Conservation (phyloP, 345 rosid genomes). For the Eutrema yunnanense region DNA sequence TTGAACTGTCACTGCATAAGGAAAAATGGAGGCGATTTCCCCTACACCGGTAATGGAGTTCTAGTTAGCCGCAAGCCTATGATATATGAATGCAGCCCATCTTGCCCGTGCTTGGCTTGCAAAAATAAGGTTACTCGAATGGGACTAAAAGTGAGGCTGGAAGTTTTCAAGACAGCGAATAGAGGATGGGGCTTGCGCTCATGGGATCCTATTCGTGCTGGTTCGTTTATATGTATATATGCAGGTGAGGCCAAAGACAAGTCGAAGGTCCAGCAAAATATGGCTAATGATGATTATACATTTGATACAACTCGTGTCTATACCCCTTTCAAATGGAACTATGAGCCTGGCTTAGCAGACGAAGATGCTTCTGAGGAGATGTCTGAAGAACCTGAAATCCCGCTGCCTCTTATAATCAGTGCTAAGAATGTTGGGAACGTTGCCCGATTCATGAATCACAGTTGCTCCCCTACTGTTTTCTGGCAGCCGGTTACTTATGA, state of each 20-base stretch:
- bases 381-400: constrained; percentile 46
- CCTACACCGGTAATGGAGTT: constrained; percentile 61
- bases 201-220: constrained; percentile 87
- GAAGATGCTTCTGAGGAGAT: constrained; percentile 33
- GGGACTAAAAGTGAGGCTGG: constrained; percentile 60
- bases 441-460: constrained; percentile 89
- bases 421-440: constrained; percentile 81
- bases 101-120: constrained; percentile 73
- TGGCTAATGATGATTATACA: constrained; percentile 47
- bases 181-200: constrained; percentile 91
- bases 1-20: constrained; percentile 59
- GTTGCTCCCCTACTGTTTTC: constrained; percentile 80
- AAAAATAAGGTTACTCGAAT: constrained; percentile 61
- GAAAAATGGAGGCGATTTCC: constrained; percentile 59
- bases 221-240: constrained; percentile 75
- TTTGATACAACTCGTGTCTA: constrained; percentile 55
- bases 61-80: constrained; percentile 57
- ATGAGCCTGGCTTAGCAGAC: constrained; percentile 34
- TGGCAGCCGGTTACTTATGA: constrained; percentile 71
- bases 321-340: constrained; percentile 52
- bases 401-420: constrained; percentile 55
- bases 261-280: constrained; percentile 31
- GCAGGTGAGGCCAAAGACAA: constrained; percentile 77
- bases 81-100: constrained; percentile 71
- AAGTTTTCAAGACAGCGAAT: constrained; percentile 75